Percentiles rank a stretch among this genome's conserved stretches.
Conservation (phyloP, 2,329 filamentous ascomycete species). For the Xylaria sp. region DNA sequence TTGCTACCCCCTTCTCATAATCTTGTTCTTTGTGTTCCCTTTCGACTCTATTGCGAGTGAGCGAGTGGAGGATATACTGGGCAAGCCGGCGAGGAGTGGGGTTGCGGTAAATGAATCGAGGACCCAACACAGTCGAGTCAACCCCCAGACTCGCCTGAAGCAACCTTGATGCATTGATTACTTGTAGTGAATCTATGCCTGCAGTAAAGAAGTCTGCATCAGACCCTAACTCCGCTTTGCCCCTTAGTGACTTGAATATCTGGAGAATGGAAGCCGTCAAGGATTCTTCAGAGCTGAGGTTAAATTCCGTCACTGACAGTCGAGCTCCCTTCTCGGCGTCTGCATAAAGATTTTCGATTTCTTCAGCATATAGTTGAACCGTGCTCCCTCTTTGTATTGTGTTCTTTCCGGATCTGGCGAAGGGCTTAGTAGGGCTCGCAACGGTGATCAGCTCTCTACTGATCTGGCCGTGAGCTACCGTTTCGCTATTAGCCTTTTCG, state of each 20-base stretch:
- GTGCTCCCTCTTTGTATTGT: constrained; percentile 43
- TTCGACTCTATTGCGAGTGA: not conserved
- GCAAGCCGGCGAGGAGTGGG: constrained; percentile 46
- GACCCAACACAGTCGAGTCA: constrained; percentile 1
- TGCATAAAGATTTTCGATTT: constrained; percentile 55
- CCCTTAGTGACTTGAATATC: constrained; percentile 32
- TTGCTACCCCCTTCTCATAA: constrained; percentile 32
- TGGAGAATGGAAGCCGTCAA: constrained; percentile 44
- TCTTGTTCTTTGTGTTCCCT: constrained; percentile 23
- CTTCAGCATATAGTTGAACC: constrained; percentile 52
- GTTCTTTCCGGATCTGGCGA: constrained; percentile 52
- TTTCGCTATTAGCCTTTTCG: constrained; percentile 53
- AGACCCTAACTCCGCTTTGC: constrained; percentile 38
- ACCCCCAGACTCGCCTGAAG: constrained; percentile 22
- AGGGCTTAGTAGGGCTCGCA: constrained; percentile 53
- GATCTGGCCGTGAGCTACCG: constrained; percentile 57
- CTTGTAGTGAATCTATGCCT: constrained; percentile 56
- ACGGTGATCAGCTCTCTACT: constrained; percentile 52
- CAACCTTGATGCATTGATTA: constrained; percentile 44
- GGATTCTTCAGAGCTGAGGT: constrained; percentile 41
- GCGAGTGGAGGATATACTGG: constrained; percentile 34
- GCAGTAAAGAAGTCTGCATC: constrained; percentile 54
- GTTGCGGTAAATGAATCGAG: constrained; percentile 33
- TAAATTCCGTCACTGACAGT: constrained; percentile 34
- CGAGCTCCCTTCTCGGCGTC: constrained; percentile 38